Conservation (phyloP, 371 early-diverging fungal genomes). For the Rhizopus arrhizus region DNA sequence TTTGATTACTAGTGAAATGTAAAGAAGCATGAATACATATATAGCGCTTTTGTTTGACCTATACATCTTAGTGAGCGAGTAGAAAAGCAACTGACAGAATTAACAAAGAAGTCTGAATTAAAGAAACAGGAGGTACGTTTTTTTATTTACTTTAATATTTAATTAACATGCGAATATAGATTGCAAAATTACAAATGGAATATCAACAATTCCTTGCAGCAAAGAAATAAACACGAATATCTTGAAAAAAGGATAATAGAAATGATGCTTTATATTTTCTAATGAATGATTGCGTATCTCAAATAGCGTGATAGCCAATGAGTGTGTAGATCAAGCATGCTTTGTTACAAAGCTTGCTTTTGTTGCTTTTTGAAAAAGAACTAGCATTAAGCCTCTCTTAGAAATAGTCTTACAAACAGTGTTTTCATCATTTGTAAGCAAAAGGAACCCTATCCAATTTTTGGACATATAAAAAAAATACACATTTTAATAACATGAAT, state of each 20-base stretch:
- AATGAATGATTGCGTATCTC: too few species aligned
- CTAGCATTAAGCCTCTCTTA: too few species aligned
- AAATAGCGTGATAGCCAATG: too few species aligned
- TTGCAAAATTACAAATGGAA: constrained; percentile 38
- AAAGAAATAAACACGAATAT: constrained; percentile 15
- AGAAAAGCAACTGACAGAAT: constrained; percentile 77
- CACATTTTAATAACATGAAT: too few species aligned
- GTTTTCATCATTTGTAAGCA: too few species aligned
- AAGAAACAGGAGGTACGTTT: constrained; percentile 70
- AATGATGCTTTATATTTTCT: neutral
- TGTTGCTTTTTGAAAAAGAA: too few species aligned
- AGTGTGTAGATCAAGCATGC: too few species aligned
- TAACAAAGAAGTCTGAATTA: constrained; percentile 77
- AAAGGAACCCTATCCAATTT: too few species aligned
- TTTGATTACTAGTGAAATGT: constrained; percentile 89
- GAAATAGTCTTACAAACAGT: too few species aligned
- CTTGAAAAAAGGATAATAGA: neutral
- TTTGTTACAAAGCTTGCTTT: too few species aligned
- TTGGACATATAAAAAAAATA: too few species aligned
- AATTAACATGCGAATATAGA: constrained; percentile 13
- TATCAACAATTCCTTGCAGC: constrained; percentile 29
- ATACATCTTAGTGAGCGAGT: constrained; percentile 69
- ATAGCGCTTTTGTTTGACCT: constrained; percentile 5
- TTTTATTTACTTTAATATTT: too few species aligned
- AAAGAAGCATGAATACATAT: constrained; percentile 22